Evolutionary conservation across 371 early-diverging fungal genomes (phyloP), one percentile per base, ranked within the genome.

Genomic region (Actinomortierella wolfii): DNA sequence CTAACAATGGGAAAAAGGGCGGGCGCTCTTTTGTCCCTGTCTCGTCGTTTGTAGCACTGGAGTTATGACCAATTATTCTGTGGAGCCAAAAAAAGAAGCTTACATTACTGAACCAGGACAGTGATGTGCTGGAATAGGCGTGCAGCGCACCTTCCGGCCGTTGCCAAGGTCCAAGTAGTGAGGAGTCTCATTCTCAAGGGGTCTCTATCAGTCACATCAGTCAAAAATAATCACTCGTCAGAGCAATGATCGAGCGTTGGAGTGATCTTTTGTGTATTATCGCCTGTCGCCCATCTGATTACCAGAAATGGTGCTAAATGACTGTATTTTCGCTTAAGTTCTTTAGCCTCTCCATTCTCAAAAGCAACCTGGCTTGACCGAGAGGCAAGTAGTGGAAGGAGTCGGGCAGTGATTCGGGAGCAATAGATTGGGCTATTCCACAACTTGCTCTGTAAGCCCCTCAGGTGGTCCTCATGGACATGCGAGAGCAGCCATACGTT

Each of bases 21-120:
- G n/a, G n/a, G n/a, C n/a, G n/a, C n/a, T n/a, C n/a, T n/a, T n/a
- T n/a, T n/a, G n/a, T n/a, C n/a, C n/a, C n/a, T n/a, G n/a, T n/a
- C n/a, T n/a, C n/a, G n/a, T n/a, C n/a, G n/a, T n/a, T n/a, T n/a
- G n/a, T n/a, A n/a, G n/a, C n/a, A n/a, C n/a, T n/a, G n/a, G n/a
- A n/a, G n/a, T n/a, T n/a, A n/a, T n/a, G n/a, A n/a, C n/a, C n/a
- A n/a, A n/a, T n/a, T n/a, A n/a, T n/a, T n/a, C n/a, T n/a, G n/a
- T n/a, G n/a, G n/a, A n/a, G n/a, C n/a, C n/a, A n/a, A n/a, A n/a
- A n/a, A n/a, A n/a, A n/a, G n/a, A 24, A 2, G 4, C 59, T 55
- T 73, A 78, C 81, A 81, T 75, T 50, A 79, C 67, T 17, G 81
- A 71, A 1, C 81, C 81, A 20, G 76, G 77, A 44, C 81, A 79